Evolutionary conservation across 805 yeast genomes (phyloP).

Genomic region (Naumovozyma dairenensis): DNA sequence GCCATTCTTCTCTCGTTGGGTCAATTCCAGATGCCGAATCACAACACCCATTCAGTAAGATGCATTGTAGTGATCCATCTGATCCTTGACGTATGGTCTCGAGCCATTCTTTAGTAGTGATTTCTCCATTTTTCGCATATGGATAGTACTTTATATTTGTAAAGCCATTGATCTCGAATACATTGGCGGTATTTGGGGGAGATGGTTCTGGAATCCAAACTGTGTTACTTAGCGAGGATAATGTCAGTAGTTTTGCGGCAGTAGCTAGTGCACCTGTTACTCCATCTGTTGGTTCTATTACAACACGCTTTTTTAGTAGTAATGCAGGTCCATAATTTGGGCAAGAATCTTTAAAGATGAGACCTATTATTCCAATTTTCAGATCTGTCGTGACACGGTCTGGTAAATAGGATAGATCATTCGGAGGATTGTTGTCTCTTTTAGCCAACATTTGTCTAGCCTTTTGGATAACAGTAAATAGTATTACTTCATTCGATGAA

Average conservation of each 20-base stretch:
- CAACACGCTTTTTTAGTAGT: no score
- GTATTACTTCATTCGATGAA: no score
- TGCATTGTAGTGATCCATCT: slow-evolving; percentile 18
- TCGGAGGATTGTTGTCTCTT: no score
- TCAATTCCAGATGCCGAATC: slow-evolving; percentile 96
- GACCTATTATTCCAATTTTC: no score
- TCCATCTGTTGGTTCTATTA: not conserved
- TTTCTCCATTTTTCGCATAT: slow-evolving; percentile 67
- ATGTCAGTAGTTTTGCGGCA: not conserved
- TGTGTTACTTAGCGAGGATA: not conserved
- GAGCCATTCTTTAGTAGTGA: slow-evolving; percentile 56
- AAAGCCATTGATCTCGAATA: slow-evolving; percentile 65
- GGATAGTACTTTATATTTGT: slow-evolving; percentile 45
- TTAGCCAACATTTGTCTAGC: no score
- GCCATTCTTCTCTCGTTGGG: slow-evolving; percentile 75
- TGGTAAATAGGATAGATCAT: no score
- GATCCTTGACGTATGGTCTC: slow-evolving; percentile 5
- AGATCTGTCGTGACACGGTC: no score
- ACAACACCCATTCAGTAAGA: slow-evolving; percentile 84
- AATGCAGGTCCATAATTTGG: no score
- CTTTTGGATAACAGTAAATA: no score
- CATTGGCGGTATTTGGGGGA: slow-evolving; percentile 26
- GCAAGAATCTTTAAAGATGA: no score
- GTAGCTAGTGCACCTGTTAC: not conserved
- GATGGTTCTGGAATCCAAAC: not conserved